A percentile compares a stretch with the other conserved stretches of the same genome.
phyloP scores from a whole-genome alignment of 208 protist genomes.

The Angomonas ambiguus region DNA sequence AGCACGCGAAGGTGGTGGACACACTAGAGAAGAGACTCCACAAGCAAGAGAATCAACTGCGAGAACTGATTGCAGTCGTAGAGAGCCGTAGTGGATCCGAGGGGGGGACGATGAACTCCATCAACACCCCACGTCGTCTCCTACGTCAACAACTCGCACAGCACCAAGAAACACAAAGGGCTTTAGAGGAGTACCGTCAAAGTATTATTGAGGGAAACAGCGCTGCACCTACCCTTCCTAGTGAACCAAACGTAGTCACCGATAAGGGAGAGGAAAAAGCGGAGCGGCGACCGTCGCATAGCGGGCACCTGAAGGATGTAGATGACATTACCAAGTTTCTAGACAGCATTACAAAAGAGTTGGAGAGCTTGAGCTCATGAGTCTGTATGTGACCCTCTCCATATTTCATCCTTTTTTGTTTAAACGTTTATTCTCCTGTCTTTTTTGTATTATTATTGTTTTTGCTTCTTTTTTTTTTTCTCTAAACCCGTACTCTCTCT shows the following conservation, averaged over 20 bases:
- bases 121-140: slow-evolving; percentile 42
- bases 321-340: slow-evolving; percentile 48
- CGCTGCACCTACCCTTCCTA: no score
- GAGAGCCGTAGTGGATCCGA: slow-evolving; percentile 13
- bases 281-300: no score
- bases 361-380: slow-evolving; percentile 44
- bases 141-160: slow-evolving; percentile 60
- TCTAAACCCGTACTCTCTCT: slow-evolving; percentile 8
- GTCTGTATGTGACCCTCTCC: neutral
- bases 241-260: no score
- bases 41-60: slow-evolving; percentile 76
- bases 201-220: neutral
- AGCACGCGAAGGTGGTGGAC: slow-evolving; percentile 66
- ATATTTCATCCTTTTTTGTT: neutral
- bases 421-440: neutral
- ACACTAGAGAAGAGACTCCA: slow-evolving; percentile 68
- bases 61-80: slow-evolving; percentile 41
- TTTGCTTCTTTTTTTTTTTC: neutral
- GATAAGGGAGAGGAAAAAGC: no score
- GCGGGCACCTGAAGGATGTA: slow-evolving; percentile 19
- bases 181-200: slow-evolving; percentile 42
- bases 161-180: slow-evolving; percentile 53
- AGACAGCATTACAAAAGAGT: slow-evolving; percentile 69
- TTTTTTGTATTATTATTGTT: neutral
- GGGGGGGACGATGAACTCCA: neutral